Base-by-base conservation (phyloP, 768 basidiomycete species). In the Lactarius sp. region DNA sequence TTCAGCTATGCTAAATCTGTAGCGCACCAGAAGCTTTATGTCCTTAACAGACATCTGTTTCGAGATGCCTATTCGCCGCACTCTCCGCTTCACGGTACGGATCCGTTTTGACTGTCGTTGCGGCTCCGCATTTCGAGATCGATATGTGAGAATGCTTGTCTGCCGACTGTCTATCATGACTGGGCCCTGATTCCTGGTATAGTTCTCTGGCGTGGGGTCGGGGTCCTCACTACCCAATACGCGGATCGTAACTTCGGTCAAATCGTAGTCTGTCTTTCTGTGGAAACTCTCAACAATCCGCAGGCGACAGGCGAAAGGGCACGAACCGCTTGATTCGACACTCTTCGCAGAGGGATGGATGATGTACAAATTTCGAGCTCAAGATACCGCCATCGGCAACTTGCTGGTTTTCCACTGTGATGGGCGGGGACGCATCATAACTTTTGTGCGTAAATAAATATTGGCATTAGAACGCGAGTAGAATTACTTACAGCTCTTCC, bases 1-100 rank as follows among this genome's bases (percentile, higher is more conserved):
- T 20, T n/a, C 57, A 36, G 58, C 14, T 55, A 49, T 37, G 51
- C 51, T 13, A 51, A 60, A 4, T 41, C 34, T 14, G 37, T 34
- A 36, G 73, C 83, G 62, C 61, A 90, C 87, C 78, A 83, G 79
- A 59, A 89, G 70, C 73, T 92, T 92, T 69, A 93, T 83, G 16
- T 92, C 90, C 72, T 87, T 91, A 56, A 94, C 80, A 0, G 87
- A 85, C 66, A 83, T 90, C 36, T 74, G 71, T 72, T 89, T 92
- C 50, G 77, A 76, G 51, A 93, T 79, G 12, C 75, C 79, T 54
- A 90, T 70, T 67, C 74, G 81, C 62, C 78, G 79, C 68, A 81
- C 81, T 8, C 78, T 81, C 33, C 76, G 71, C 59, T 82, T 79
- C 71, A 77, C 78, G 69, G 82, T 79, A 51, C 85, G 84, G 51